phyloP scores from a whole-genome alignment of 305 asterid genomes.

The Fraxinus nigra region DNA sequence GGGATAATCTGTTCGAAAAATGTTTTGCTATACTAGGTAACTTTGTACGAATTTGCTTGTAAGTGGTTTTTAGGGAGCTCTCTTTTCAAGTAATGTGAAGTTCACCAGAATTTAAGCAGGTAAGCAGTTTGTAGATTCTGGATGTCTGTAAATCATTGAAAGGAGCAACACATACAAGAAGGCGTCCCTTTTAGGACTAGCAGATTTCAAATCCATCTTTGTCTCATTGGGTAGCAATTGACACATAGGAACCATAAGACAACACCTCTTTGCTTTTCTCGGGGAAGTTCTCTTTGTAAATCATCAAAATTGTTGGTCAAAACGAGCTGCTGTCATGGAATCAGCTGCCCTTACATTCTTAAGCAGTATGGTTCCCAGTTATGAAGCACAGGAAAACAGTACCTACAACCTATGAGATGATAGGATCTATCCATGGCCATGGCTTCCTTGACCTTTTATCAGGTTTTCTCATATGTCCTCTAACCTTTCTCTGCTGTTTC shows the following conservation, averaged over 20 bases:
- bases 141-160: slow-evolving; percentile 73
- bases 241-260: slow-evolving; percentile 26
- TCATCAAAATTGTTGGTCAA: not conserved
- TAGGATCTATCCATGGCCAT: not conserved
- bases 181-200: slow-evolving; percentile 51
- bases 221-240: slow-evolving; percentile 55
- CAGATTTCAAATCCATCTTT: slow-evolving; percentile 53
- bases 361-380: not conserved
- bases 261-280: no score
- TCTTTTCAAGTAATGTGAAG: not conserved
- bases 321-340: not conserved
- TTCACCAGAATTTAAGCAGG: not conserved
- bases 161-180: slow-evolving; percentile 84
- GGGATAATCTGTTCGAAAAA: not conserved
- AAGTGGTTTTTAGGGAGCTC: not conserved
- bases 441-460: not conserved
- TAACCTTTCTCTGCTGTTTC: not conserved
- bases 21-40: not conserved
- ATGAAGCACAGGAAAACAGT: not conserved
- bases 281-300: no score
- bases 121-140: slow-evolving; percentile 21
- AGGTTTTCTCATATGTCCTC: not conserved
- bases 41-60: not conserved
- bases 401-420: not conserved
- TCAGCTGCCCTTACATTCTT: not conserved